Conservation (phyloP, 2,329 filamentous ascomycete species). For the Fonsecaea pugnacius region DNA sequence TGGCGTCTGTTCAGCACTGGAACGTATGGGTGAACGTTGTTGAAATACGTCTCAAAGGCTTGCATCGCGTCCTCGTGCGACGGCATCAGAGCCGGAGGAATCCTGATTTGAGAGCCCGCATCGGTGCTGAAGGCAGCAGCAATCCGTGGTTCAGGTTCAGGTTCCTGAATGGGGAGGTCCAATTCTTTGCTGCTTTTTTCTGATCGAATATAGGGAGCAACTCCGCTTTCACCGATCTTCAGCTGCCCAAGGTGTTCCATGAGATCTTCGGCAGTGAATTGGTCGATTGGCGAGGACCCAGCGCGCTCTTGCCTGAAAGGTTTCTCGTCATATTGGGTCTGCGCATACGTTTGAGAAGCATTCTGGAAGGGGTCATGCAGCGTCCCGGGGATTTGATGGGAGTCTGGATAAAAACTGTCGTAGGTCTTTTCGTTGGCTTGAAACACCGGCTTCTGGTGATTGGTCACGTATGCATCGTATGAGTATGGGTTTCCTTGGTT, state of each 20-base stretch:
- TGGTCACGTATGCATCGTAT: slow-evolving; percentile 29
- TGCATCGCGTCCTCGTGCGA: slow-evolving; percentile 77
- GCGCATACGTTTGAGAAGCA: slow-evolving; percentile 15
- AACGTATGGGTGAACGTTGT: slow-evolving; percentile 87
- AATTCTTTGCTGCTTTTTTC: slow-evolving; percentile 59
- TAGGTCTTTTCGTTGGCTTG: slow-evolving; percentile 22
- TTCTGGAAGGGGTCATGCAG: slow-evolving; percentile 26
- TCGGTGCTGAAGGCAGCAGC: slow-evolving; percentile 69
- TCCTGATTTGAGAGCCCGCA: slow-evolving; percentile 77
- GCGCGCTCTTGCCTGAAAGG: slow-evolving; percentile 22
- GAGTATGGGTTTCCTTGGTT: slow-evolving; percentile 21
- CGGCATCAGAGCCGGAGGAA: slow-evolving; percentile 92
- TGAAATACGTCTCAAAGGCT: slow-evolving; percentile 90
- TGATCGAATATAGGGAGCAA: slow-evolving; percentile 82
- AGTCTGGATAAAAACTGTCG: slow-evolving; percentile 26
- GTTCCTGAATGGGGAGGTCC: slow-evolving; percentile 69
- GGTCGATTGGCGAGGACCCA: slow-evolving; percentile 54
- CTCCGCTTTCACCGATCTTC: slow-evolving; percentile 83
- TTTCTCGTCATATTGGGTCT: slow-evolving; percentile 24
- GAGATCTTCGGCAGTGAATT: slow-evolving; percentile 71
- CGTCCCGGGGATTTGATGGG: slow-evolving; percentile 21
- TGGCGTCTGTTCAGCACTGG: slow-evolving; percentile 81
- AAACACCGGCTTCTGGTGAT: slow-evolving; percentile 27
- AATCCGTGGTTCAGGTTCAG: slow-evolving; percentile 68
- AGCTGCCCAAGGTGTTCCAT: slow-evolving; percentile 82